phyloP scores from a whole-genome alignment of 2,329 filamentous ascomycete genomes.

The Aureobasidium lini region DNA sequence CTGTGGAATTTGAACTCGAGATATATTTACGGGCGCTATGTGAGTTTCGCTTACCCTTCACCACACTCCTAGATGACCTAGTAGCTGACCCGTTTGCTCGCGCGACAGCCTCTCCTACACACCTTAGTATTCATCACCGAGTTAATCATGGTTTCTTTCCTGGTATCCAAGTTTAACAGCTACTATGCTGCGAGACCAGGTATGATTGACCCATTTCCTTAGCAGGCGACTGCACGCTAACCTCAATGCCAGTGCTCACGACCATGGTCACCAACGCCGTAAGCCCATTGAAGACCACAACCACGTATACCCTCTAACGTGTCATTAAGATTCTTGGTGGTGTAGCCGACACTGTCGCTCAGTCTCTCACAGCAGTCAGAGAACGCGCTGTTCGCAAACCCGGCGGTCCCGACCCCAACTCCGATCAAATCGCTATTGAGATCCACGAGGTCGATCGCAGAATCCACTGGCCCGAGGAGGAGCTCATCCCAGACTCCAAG shows the following conservation, averaged over 20 bases:
- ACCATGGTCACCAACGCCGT: constrained; percentile 98
- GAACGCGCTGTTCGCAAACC: constrained; percentile 50
- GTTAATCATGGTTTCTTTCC: constrained; percentile 74
- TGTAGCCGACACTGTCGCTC: constrained; percentile 91
- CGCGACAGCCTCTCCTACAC: constrained; percentile 72
- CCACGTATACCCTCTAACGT: constrained; percentile 10
- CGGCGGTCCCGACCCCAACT: constrained; percentile 47
- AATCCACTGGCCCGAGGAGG: constrained; percentile 57
- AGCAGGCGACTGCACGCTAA: background rate
- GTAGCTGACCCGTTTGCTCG: background rate
- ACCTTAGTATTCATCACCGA: constrained; percentile 77
- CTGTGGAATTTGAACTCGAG: constrained; percentile 53
- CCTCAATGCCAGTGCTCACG: constrained; percentile 61
- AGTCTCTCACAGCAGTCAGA: constrained; percentile 76
- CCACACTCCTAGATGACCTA: background rate
- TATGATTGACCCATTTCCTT: constrained; percentile 34
- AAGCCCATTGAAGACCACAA: constrained; percentile 21
- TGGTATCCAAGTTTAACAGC: constrained; percentile 81
- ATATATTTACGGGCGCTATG: constrained; percentile 66
- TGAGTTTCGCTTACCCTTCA: constrained; percentile 40
- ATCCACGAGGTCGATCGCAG: constrained; percentile 81
- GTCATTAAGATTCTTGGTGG: constrained; percentile 65
- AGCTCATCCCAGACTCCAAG: constrained; percentile 58
- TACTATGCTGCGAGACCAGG: constrained; percentile 88
- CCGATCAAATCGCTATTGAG: constrained; percentile 75